Base-by-base conservation (phyloP, 1,284 basidiomycete genomes). In the Ustilago shanxiensis region DNA sequence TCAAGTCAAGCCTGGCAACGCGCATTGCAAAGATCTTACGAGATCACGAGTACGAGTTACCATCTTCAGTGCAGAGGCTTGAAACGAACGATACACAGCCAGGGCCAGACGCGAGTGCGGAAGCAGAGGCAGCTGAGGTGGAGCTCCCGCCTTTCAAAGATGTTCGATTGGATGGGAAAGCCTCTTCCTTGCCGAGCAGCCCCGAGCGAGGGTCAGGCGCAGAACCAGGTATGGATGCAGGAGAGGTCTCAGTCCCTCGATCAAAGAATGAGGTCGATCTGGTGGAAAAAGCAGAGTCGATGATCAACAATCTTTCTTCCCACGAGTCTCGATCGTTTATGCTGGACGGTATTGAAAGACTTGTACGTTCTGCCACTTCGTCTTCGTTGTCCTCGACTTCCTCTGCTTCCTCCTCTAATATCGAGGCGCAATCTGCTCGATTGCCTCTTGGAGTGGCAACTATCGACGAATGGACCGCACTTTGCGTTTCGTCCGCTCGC, bases 401-500 rank as follows among this genome's bases (percentile, higher is more conserved):
- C 24, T n/a, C 41, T 18, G 60, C 62, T 20, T 41, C 58, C 31
- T 10, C 47, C 2, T 7, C 41, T n/a, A 22, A 58, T 0, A 7
- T 41, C 16, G 7, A 16, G 6, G 52, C 20, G 16, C 59, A 16
- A 4, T 50, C 1, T 9, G 41, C 55, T n/a, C 35, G 51, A 1
- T 13, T 76, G 2, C 79, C 73, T 0, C 60, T 74, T 20, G 80
- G 77, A 9, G 60, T 83, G 6, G 76, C 74, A 5, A 55, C 66
- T 0, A 53, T 51, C 14, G 53, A 75, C 16, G 82, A 81, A 45
- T 84, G 82, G 82, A 64, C 57, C 5, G 79, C 81, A 0, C 55
- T 84, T 8, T 79, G 79, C 16, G 68, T 80, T 13, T 37, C 79
- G 0, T 79, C 73, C 1, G 82, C 81, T 3, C 53, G 56, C 10